Conservation (phyloP, 768 basidiomycete genomes). For the Macrolepiota albuminosa region DNA sequence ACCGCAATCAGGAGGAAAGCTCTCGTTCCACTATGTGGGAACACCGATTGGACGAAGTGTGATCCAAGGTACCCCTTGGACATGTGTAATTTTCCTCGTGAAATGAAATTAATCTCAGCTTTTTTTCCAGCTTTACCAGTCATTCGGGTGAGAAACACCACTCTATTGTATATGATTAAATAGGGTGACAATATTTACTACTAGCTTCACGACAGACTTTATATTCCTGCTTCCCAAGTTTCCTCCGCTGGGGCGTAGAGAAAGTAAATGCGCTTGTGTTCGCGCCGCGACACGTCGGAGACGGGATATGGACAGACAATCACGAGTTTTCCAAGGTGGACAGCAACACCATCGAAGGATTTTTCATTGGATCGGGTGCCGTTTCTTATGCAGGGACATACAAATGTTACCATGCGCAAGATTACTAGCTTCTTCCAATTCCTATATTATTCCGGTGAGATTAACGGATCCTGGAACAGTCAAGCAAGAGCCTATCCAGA, state of each 20-base stretch:
- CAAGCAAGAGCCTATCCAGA: neutral
- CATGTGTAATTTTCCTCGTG: neutral
- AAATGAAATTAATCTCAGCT: neutral
- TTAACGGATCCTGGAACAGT: neutral
- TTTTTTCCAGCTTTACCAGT: neutral
- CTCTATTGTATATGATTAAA: neutral
- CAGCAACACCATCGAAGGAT: neutral
- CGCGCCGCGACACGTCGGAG: neutral
- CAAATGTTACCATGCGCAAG: neutral
- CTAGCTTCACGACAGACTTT: neutral
- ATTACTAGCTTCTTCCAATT: neutral
- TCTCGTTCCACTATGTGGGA: neutral
- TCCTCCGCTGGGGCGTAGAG: neutral
- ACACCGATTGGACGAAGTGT: neutral
- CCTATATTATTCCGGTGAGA: neutral
- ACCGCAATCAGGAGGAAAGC: neutral
- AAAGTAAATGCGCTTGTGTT: neutral
- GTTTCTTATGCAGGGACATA: slow-evolving; percentile 1
- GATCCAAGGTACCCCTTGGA: neutral
- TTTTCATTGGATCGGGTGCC: neutral
- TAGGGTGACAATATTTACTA: neutral
- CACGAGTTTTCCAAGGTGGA: neutral
- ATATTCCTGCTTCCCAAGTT: neutral
- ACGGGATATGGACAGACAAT: neutral
- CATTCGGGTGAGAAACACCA: neutral